Conservation (phyloP, 2,329 filamentous ascomycete species). For the Cordyceps pruinosa region DNA sequence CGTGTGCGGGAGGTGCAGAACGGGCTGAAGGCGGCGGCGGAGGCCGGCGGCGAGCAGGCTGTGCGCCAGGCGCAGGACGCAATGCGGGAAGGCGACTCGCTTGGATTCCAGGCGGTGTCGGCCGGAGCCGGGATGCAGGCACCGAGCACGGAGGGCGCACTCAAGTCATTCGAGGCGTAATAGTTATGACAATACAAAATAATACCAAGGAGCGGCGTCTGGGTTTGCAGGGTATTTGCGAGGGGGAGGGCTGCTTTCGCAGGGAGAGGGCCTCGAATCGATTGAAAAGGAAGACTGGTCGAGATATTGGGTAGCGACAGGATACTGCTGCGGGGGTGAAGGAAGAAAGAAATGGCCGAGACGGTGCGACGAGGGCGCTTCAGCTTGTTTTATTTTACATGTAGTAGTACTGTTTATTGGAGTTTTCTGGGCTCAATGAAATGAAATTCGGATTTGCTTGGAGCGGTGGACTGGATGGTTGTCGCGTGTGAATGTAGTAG, state of each 20-base stretch:
- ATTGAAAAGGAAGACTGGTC: neutral
- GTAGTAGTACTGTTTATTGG: constrained; percentile 12
- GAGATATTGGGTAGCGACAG: constrained; percentile 9
- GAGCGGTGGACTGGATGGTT: neutral
- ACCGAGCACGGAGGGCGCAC: constrained; percentile 45
- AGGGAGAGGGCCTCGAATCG: neutral
- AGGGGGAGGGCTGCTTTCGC: neutral
- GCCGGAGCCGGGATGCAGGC: constrained; percentile 43
- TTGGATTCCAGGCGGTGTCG: constrained; percentile 45
- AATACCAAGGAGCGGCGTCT: constrained; percentile 12
- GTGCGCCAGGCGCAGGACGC: constrained; percentile 41
- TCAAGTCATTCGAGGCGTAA: constrained; percentile 53
- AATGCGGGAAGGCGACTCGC: constrained; percentile 41
- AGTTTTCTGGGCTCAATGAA: constrained; percentile 13
- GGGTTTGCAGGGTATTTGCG: constrained; percentile 8
- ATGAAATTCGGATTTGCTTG: constrained; percentile 3
- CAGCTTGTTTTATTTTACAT: constrained; percentile 10
- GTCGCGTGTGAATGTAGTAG: neutral
- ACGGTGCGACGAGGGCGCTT: neutral
- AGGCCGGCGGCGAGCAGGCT: constrained; percentile 43
- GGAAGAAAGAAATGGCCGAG: neutral
- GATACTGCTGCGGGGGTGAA: neutral
- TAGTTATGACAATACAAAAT: constrained; percentile 6
- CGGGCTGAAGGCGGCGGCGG: constrained; percentile 51
- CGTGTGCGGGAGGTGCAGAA: constrained; percentile 79